These are phyloP conservation scores for Suhomyces pyralidae DNA, from an alignment of 805 yeast genomes.

Conservation along the genomic window DNA sequence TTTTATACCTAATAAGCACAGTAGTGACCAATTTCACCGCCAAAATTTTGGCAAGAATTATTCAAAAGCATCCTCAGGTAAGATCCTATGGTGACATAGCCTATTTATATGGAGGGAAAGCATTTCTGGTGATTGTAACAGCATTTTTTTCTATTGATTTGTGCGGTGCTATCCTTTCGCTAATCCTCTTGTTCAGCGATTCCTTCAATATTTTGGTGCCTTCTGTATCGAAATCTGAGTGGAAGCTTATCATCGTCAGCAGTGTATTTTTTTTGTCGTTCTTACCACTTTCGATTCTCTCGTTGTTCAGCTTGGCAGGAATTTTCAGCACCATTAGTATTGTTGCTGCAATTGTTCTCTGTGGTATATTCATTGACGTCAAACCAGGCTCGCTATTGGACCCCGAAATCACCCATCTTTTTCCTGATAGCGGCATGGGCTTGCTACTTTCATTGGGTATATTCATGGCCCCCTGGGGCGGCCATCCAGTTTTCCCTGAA, in stretches of 20 bases:
- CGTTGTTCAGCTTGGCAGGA: slow-evolving; percentile 68
- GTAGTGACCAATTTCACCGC: slow-evolving; percentile 75
- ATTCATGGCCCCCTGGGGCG: slow-evolving; percentile 80
- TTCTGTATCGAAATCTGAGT: slow-evolving; percentile 7
- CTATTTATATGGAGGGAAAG: slow-evolving; percentile 76
- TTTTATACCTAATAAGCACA: slow-evolving; percentile 60
- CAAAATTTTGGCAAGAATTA: slow-evolving; percentile 62
- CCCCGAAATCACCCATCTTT: slow-evolving; percentile 63
- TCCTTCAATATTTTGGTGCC: slow-evolving; percentile 49
- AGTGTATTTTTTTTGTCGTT: slow-evolving; percentile 52
- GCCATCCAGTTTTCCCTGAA: slow-evolving; percentile 78
- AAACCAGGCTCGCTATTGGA: slow-evolving; percentile 73
- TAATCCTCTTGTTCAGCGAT: slow-evolving; percentile 81
- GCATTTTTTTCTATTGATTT: slow-evolving; percentile 72
- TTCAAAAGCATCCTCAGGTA: slow-evolving; percentile 76
- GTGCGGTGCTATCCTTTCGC: slow-evolving; percentile 76
- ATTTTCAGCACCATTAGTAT: slow-evolving; percentile 67
- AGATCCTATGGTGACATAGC: slow-evolving; percentile 90
- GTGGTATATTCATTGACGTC: slow-evolving; percentile 59
- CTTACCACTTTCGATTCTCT: slow-evolving; percentile 69
- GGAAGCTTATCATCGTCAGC: slow-evolving; percentile 28
- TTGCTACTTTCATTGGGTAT: slow-evolving; percentile 64
- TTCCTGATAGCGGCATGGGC: slow-evolving; percentile 54
- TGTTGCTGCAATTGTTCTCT: slow-evolving; percentile 52
- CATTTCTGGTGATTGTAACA: slow-evolving; percentile 71